Conservation (phyloP, 1,139 yeast species). For the Saccharomyces uvarum region DNA sequence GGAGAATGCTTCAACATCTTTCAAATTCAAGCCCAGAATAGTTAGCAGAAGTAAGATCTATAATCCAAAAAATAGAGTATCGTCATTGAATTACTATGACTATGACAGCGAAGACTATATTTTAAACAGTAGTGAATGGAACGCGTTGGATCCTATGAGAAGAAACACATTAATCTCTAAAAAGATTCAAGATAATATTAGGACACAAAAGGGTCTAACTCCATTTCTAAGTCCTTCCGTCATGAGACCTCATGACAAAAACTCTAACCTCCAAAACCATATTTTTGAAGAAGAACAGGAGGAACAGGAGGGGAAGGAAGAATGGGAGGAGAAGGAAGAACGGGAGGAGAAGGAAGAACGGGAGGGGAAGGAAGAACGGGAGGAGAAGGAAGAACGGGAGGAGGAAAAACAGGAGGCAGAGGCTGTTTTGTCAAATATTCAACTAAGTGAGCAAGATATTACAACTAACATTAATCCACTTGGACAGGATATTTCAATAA, state of each 20-base stretch:
- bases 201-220: background rate
- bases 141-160: constrained; percentile 21
- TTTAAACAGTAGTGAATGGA: constrained; percentile 7
- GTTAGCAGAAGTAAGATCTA: constrained; percentile 14
- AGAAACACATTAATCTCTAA: constrained; percentile 20
- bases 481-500: background rate
- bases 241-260: background rate
- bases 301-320: background rate
- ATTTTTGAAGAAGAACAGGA: background rate
- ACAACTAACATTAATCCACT: background rate
- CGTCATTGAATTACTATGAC: background rate
- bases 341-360: background rate
- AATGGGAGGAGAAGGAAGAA: background rate
- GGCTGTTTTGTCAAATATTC: background rate
- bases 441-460: background rate
- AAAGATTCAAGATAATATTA: constrained; percentile 16
- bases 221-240: background rate
- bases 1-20: constrained; percentile 2
- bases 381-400: background rate
- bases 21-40: constrained; percentile 16
- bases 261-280: background rate
- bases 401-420: background rate
- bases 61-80: constrained; percentile 6
- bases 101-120: constrained; percentile 11
- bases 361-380: no score